Percentiles rank a stretch among this genome's conserved stretches.
These are phyloP conservation scores for Anastatica hierochuntica DNA, from an alignment of 345 rosid species.

Conservation along the genomic window DNA sequence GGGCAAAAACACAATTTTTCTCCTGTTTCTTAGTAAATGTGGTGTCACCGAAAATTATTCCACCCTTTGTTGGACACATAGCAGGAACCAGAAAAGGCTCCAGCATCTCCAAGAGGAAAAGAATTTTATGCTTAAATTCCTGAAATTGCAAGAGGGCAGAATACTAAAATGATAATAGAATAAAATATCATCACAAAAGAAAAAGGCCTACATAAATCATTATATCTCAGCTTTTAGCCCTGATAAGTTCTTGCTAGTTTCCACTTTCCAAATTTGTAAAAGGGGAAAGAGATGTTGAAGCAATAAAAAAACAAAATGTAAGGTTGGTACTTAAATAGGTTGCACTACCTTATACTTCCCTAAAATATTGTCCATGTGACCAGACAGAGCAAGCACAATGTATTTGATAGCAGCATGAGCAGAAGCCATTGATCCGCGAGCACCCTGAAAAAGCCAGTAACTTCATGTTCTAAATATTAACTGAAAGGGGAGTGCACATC, in stretches of 20 bases:
- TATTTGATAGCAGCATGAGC: constrained; percentile 75
- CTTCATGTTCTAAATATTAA: background rate
- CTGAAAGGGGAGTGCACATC: background rate
- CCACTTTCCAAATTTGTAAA: background rate
- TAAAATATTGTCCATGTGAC: constrained; percentile 69
- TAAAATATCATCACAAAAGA: no score
- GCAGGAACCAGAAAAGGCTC: constrained; percentile 78
- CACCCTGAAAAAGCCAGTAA: constrained; percentile 35
- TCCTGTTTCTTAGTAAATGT: constrained; percentile 48
- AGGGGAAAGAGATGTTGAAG: background rate
- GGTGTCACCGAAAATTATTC: constrained; percentile 50
- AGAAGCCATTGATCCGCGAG: constrained; percentile 34
- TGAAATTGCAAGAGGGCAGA: constrained; percentile 22
- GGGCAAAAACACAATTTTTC: constrained; percentile 43
- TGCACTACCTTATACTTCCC: constrained; percentile 63
- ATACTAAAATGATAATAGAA: background rate
- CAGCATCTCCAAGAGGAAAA: constrained; percentile 75
- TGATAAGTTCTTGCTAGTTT: no score
- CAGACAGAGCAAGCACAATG: constrained; percentile 67
- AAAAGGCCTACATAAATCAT: background rate
- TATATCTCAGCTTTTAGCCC: background rate
- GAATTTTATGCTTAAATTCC: constrained; percentile 76
- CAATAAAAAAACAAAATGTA: background rate
- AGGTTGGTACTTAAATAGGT: background rate
- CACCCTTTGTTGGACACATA: constrained; percentile 38